Conservation (phyloP, 1,284 basidiomycete genomes). For the Leccinum fuscescens region DNA sequence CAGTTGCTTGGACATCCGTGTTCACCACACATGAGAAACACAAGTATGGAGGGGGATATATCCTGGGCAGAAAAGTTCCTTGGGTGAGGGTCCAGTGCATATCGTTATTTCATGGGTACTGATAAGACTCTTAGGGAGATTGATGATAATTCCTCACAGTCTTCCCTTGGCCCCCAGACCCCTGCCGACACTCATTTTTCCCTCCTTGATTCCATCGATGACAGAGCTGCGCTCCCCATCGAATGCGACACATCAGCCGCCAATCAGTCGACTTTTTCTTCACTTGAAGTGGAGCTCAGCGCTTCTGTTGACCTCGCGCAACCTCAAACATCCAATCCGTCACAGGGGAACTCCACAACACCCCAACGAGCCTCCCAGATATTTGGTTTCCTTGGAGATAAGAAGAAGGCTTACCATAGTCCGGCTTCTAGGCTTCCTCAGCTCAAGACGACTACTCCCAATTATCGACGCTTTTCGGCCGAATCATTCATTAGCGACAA, state of each 20-base stretch:
- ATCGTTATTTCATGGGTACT: not conserved
- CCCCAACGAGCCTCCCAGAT: slow-evolving; percentile 66
- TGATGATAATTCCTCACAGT: slow-evolving; percentile 43
- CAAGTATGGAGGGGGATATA: slow-evolving; percentile 62
- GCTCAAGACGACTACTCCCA: slow-evolving; percentile 23
- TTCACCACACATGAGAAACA: slow-evolving; percentile 28
- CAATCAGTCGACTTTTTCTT: slow-evolving; percentile 58
- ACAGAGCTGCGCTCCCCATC: slow-evolving; percentile 40
- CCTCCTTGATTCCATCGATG: slow-evolving; percentile 34
- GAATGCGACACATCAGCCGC: slow-evolving; percentile 44
- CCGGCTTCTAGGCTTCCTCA: slow-evolving; percentile 36
- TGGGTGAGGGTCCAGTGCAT: slow-evolving; percentile 43
- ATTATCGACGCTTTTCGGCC: slow-evolving; percentile 29
- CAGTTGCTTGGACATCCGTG: slow-evolving; percentile 61
- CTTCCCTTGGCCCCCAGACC: slow-evolving; percentile 47
- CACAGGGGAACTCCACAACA: slow-evolving; percentile 40
- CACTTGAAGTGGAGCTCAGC: slow-evolving; percentile 71
- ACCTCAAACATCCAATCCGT: slow-evolving; percentile 26
- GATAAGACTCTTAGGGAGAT: slow-evolving; percentile 40
- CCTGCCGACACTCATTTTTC: slow-evolving; percentile 39
- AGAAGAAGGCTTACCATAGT: slow-evolving; percentile 34
- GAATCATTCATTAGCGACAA: slow-evolving; percentile 29
- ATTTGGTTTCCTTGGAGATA: slow-evolving; percentile 61
- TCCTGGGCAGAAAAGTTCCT: slow-evolving; percentile 77
- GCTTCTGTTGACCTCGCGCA: slow-evolving; percentile 40